Evolutionary conservation across 257 asterid genomes (phyloP), one percentile per base, ranked within the genome.

Genomic region (Solanum sparsipilum): DNA sequence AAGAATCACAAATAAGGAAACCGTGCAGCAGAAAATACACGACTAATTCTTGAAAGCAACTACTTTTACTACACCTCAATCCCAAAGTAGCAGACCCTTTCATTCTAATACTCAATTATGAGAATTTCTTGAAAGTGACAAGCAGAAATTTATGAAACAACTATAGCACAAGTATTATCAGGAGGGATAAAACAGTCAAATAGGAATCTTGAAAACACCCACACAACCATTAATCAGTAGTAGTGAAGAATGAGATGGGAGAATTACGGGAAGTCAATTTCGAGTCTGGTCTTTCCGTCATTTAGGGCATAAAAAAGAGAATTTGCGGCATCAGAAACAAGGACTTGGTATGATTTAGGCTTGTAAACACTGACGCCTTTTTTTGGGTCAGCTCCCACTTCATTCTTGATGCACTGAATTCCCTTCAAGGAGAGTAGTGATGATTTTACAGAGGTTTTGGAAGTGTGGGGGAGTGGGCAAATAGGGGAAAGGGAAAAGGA

Each of bases 241-340:
- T 31, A 52, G 11, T 16, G 67, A n/a, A 74, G 58, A 16, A 86
- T 93, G 87, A 85, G 29, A 65, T 65, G 31, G 31, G 3, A 86
- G 9, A 8, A 73, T 91, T 89, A 97, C 99, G 99, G 99, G 92
- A 96, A 97, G 74, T 97, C 99, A 48, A 97, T 97, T 88, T 97
- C 99, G 58, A 97, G 90, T 1, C 98, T 95, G 41, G 44, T 91
- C 90, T 91, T 97, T 52, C 98, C 99, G 5, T 97, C 96, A 34
- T 91, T 93, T 20, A 97, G 98, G 73, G 99, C 99, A 86, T 84
- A 90, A 91, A 63, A 90, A 31, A 97, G 98, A 68, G 95, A 92
- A 89, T 91, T 90, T 73, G 99, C 96, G 29, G 99, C 99, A 91
- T 97, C 99, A 5, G 96, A 84, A 9, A 93, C 96, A 65, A 97